Evolutionary conservation across 352 stramenopile species (phyloP).

Genomic region (Phytophthora podocarpi): DNA sequence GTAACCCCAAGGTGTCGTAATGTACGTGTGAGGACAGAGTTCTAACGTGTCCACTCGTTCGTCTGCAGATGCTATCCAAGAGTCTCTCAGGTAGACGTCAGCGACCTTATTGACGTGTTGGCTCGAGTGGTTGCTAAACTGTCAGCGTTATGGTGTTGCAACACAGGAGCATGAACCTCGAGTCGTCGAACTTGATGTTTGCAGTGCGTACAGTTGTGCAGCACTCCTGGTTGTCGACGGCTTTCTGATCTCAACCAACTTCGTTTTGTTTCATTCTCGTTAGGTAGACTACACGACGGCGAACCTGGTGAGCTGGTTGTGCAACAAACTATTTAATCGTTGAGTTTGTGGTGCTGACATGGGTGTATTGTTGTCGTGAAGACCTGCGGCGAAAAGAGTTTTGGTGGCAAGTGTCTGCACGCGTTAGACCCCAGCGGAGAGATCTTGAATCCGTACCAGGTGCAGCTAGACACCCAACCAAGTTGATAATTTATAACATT

Average conservation of each 20-base stretch:
- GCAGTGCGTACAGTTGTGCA: constrained; percentile 31
- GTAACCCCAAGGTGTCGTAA: neutral
- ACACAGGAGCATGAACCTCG: constrained; percentile 45
- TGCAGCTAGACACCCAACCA: constrained; percentile 21
- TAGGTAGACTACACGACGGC: constrained; percentile 78
- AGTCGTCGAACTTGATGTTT: constrained; percentile 77
- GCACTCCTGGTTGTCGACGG: neutral
- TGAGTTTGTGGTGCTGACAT: neutral
- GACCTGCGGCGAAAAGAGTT: constrained; percentile 48
- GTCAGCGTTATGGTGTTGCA: neutral
- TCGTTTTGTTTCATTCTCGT: neutral
- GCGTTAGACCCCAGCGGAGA: constrained; percentile 51
- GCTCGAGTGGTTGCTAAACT: neutral
- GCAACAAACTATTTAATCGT: neutral
- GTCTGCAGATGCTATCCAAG: constrained; percentile 28
- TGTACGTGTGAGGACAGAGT: neutral
- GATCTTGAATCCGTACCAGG: constrained; percentile 67
- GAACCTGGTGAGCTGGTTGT: constrained; percentile 41
- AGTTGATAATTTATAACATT: neutral
- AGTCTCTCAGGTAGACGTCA: constrained; percentile 20
- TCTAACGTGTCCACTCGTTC: neutral
- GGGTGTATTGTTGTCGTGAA: constrained; percentile 34
- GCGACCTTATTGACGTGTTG: neutral
- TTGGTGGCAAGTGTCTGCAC: constrained; percentile 64
- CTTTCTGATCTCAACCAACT: constrained; percentile 6